These are phyloP conservation scores for Hypholoma sublateritium DNA, from an alignment of 768 basidiomycete genomes.

Conservation along the genomic window DNA sequence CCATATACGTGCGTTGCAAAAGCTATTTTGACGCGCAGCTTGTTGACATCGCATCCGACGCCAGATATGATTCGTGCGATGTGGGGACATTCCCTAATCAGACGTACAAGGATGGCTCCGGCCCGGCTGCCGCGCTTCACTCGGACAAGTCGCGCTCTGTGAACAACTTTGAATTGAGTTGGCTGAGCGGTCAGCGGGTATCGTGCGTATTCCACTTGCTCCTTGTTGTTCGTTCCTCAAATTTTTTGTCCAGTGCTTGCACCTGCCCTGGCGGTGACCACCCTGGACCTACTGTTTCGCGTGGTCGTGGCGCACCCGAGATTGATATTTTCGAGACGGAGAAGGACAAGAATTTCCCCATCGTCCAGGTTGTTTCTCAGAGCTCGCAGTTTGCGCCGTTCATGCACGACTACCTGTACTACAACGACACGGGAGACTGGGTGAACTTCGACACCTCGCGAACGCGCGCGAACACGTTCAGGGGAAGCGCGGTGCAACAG, in stretches of 20 bases:
- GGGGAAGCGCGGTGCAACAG: constrained; percentile 61
- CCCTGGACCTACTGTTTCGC: constrained; percentile 57
- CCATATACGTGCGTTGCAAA: constrained; percentile 63
- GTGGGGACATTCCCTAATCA: constrained; percentile 80
- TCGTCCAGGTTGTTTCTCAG: constrained; percentile 68
- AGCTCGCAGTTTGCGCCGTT: constrained; percentile 70
- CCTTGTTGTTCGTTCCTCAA: not conserved
- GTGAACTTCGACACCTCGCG: constrained; percentile 28
- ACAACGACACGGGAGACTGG: constrained; percentile 34
- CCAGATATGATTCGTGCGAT: constrained; percentile 66
- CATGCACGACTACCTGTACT: constrained; percentile 40
- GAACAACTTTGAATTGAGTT: constrained; percentile 66
- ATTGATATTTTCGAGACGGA: constrained; percentile 84
- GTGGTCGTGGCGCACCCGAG: constrained; percentile 76
- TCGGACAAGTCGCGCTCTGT: constrained; percentile 45
- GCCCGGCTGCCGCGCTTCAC: constrained; percentile 62
- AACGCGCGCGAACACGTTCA: constrained; percentile 39
- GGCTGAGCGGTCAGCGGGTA: constrained; percentile 74
- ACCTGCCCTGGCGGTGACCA: constrained; percentile 77
- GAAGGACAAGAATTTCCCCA: constrained; percentile 46
- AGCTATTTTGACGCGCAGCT: not conserved
- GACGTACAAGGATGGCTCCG: constrained; percentile 45
- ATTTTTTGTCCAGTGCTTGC: constrained; percentile 49
- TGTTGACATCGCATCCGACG: not conserved
- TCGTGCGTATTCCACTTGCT: constrained; percentile 43